Evolutionary conservation across 805 yeast genomes (phyloP).

Genomic region (Suhomyces pyralidae): DNA sequence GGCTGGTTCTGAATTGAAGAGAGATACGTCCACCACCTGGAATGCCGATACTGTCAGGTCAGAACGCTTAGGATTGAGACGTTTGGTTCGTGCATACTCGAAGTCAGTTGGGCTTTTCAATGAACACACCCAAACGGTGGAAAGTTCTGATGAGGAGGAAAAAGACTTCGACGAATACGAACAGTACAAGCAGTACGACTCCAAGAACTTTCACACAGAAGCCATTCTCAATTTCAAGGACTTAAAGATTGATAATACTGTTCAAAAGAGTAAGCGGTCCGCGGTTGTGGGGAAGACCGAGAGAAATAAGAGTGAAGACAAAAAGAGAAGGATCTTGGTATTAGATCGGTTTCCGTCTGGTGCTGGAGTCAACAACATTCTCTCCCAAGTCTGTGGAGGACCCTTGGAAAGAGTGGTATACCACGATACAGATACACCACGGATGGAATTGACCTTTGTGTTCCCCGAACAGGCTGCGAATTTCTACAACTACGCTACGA

Average conservation of each 20-base stretch:
- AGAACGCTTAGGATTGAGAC: slow-evolving; percentile 5
- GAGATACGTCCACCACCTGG: neutral
- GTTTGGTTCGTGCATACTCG: slow-evolving; percentile 5
- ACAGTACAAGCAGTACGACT: neutral
- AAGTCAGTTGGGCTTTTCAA: neutral
- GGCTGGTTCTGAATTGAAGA: neutral
- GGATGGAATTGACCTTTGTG: slow-evolving; percentile 50
- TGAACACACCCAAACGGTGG: neutral
- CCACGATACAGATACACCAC: slow-evolving; percentile 12
- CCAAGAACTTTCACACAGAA: neutral
- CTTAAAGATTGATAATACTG: neutral
- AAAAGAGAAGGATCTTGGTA: neutral
- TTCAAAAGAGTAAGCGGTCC: neutral
- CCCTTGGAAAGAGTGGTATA: slow-evolving; percentile 54
- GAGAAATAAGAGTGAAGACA: neutral
- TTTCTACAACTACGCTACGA: slow-evolving; percentile 49
- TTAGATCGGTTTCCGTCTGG: slow-evolving; percentile 37
- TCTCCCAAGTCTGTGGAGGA: slow-evolving; percentile 65
- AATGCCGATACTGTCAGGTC: neutral
- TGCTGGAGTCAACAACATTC: slow-evolving; percentile 48
- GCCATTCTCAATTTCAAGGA: neutral
- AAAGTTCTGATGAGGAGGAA: neutral
- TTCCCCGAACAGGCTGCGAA: slow-evolving; percentile 50
- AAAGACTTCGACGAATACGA: neutral
- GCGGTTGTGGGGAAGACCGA: neutral